A percentile compares a stretch with the other conserved stretches of the same genome.
Evolutionary conservation across 2,329 filamentous ascomycete genomes (phyloP).

Genomic region (Teratosphaeria viscida): DNA sequence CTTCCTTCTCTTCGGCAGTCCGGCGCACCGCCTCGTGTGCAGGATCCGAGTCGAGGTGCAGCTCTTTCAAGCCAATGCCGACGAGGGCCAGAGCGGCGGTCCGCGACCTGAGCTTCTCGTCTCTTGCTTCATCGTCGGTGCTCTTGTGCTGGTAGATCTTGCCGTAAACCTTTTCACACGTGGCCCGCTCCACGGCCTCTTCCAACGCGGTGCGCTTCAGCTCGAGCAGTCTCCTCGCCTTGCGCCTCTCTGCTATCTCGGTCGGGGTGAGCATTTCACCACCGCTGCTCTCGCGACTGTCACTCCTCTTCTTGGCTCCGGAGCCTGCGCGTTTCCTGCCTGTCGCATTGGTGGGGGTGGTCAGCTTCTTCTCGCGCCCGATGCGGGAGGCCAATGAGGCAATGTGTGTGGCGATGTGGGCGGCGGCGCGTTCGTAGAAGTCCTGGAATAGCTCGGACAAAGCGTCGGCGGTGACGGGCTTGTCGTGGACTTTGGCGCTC

Average conservation of each 20-base stretch:
- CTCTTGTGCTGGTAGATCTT: conserved; percentile 84
- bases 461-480: conserved; percentile 71
- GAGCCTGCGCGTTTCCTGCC: conserved; percentile 28
- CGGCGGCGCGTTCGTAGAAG: conserved; percentile 73
- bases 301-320: conserved; percentile 25
- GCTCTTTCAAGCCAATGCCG: conserved; percentile 75
- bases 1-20: conserved; percentile 37
- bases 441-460: conserved; percentile 86
- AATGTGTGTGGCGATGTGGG: conserved; percentile 79
- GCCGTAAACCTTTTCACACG: conserved; percentile 49
- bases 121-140: conserved; percentile 87
- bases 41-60: conserved; percentile 64
- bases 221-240: conserved; percentile 66
- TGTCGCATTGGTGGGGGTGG: conserved; percentile 44
- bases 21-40: conserved; percentile 46
- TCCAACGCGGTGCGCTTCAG: conserved; percentile 67
- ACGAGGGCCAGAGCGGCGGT: conserved; percentile 85
- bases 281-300: conserved; percentile 29
- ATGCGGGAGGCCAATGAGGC: conserved; percentile 65
- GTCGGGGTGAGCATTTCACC: conserved; percentile 73
- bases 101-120: conserved; percentile 88
- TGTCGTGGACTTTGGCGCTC: conserved; percentile 73
- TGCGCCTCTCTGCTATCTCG: conserved; percentile 72
- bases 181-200: conserved; percentile 76
- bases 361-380: conserved; percentile 52